Percentiles rank a stretch among this genome's conserved stretches.
Conservation (phyloP, 2,329 filamentous ascomycete species). For the Cercospora zeae-maydis region DNA sequence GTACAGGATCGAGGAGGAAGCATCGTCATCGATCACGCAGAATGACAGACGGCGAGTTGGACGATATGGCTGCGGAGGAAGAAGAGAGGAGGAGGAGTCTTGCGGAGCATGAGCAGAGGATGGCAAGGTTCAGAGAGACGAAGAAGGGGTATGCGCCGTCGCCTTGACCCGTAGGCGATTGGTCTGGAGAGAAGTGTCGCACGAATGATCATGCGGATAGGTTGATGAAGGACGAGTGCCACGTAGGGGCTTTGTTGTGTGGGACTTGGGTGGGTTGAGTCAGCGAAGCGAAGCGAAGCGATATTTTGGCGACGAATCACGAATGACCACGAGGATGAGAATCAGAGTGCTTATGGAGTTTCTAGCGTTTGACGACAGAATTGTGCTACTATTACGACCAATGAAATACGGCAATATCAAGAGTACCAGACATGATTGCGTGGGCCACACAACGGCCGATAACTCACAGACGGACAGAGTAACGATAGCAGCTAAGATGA, state of each 20-base stretch:
- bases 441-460: too few species aligned
- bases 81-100: background rate
- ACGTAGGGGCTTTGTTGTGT: background rate
- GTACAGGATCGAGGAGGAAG: conserved; percentile 6
- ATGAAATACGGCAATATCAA: background rate
- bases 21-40: background rate
- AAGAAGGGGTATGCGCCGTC: conserved; percentile 4
- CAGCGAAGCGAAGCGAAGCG: background rate
- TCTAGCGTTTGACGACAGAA: background rate
- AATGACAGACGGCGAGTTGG: conserved; percentile 5
- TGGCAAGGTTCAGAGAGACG: conserved; percentile 1
- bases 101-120: conserved; percentile 1
- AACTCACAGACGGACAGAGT: too few species aligned
- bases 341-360: background rate
- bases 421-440: background rate
- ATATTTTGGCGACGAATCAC: background rate
- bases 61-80: conserved; percentile 3
- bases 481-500: too few species aligned
- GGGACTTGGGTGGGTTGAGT: background rate
- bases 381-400: background rate
- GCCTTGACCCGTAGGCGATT: background rate
- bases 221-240: background rate
- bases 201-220: background rate
- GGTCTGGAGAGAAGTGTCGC: background rate
- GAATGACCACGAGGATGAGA: background rate